Evolutionary conservation across 192 early-diverging fungal genomes (phyloP).

Genomic region (Lunasporangiospora selenospora): DNA sequence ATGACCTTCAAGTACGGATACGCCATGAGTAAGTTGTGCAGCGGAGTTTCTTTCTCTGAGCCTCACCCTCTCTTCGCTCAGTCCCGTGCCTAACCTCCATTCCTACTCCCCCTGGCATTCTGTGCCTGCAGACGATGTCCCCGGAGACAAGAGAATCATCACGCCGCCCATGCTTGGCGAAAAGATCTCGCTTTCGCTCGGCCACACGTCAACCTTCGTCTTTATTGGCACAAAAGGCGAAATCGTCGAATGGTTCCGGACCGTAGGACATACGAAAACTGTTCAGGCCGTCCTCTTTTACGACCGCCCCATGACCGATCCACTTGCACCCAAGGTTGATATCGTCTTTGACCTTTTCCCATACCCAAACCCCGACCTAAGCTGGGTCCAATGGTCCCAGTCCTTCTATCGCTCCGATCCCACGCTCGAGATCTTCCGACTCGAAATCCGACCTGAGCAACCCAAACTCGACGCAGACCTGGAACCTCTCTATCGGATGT

Average conservation of each 20-base stretch:
- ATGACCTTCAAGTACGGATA: conserved; percentile 45
- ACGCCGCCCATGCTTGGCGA: conserved; percentile 52
- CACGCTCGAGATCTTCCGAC: conserved; percentile 31
- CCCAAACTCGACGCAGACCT: conserved; percentile 49
- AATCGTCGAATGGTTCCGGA: conserved; percentile 55
- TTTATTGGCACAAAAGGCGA: conserved; percentile 56
- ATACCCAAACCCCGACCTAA: conserved; percentile 54
- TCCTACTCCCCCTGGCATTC: not conserved
- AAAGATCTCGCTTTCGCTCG: conserved; percentile 52
- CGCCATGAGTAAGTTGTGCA: conserved; percentile 31
- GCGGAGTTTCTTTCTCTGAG: not conserved
- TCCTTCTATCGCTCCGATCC: conserved; percentile 50
- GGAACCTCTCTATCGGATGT: conserved; percentile 49
- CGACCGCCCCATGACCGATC: conserved; percentile 36
- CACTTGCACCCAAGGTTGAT: conserved; percentile 40
- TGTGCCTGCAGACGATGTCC: conserved; percentile 29
- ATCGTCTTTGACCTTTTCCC: conserved; percentile 55
- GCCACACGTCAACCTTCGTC: conserved; percentile 51
- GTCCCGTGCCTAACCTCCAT: not conserved
- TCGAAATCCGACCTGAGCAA: conserved; percentile 55
- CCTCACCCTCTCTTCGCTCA: not conserved
- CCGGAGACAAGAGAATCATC: conserved; percentile 48
- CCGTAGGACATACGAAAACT: conserved; percentile 35
- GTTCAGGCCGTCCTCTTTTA: conserved; percentile 42
- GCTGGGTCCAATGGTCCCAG: conserved; percentile 45